Evolutionary conservation across 2,329 filamentous ascomycete species (phyloP), one percentile per base, ranked within the genome.

Genomic region (Hymenoscyphus linearis): DNA sequence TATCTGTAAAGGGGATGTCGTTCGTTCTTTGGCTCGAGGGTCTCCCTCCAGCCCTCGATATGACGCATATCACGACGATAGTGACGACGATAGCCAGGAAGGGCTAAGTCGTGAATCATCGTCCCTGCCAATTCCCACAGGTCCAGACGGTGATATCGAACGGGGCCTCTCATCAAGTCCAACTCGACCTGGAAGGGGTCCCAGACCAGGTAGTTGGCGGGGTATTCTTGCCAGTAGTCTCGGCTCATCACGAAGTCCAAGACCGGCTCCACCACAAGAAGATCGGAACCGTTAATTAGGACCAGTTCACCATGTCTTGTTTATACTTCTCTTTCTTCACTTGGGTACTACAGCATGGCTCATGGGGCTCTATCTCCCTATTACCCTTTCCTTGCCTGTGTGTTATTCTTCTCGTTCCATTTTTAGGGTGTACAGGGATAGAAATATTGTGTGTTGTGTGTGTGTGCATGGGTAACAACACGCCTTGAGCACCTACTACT

Each of bases 1-100:
- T 0, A 98, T 99, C 63, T 99, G 95, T 79, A 99, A 99, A 78
- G 92, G 93, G 55, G 95, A 99, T 72, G 95, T 99, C 37, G 93
- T 99, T 16, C 79, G 83, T 34, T 86, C 84, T 9, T 75, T 91
- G 65, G 82, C 85, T 18, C 80, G 78, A 59, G 70, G 69, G 22
- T 69, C 69, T 3, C 64, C 70, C 34, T 70, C 71, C 5, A 68
- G 62, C 58, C 68, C 71, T 25, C 66, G 70, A 4, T 73, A 72
- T 52, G 71, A 73, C 40, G 59, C 70, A 13, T 72, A 75, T 31
- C 71, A 75, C 35, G 76, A 79, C 52, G 72, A 76, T 26, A 76
- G 76, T 18, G 74, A 74, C n/a, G 74, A 79, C 47, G 74, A 77
- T 44, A 65, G 79, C 14, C 79, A 82, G 66, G 70, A 75, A 2